Percentiles rank a stretch among this genome's conserved stretches.
phyloP scores from a whole-genome alignment of 192 early-diverging fungal species.

The Backusella morwellensis region DNA sequence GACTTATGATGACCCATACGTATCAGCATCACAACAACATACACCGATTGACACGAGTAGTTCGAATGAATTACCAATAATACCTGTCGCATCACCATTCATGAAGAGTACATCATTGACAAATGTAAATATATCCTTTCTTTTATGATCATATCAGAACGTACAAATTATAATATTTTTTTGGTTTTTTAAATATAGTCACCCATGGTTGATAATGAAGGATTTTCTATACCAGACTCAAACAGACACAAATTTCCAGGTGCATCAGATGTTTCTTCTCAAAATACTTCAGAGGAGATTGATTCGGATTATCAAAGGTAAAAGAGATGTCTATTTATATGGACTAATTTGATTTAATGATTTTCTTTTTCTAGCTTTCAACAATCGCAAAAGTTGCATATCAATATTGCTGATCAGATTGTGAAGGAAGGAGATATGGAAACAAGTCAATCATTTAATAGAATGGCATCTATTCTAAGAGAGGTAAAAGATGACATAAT shows the following conservation, averaged over 20 bases:
- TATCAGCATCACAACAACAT: not conserved
- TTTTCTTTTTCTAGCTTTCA: not conserved
- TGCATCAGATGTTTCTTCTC: not conserved
- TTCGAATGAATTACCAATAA: too few relatives aligned
- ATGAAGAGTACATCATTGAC: not conserved
- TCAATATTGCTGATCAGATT: not conserved
- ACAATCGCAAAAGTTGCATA: not conserved
- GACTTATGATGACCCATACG: not conserved
- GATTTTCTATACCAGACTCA: conserved; percentile 1
- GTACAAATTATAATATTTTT: not conserved
- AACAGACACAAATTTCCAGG: not conserved
- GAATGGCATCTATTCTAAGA: not conserved
- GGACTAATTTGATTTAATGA: not conserved
- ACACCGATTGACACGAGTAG: not conserved
- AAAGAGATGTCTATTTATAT: not conserved
- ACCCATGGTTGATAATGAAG: not conserved
- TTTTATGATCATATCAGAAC: too few relatives aligned
- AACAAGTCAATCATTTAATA: not conserved
- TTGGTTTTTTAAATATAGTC: not conserved
- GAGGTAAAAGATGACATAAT: not conserved
- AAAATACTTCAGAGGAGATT: not conserved
- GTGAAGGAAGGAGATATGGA: not conserved
- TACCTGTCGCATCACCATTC: not conserved
- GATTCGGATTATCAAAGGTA: conserved; percentile 10
- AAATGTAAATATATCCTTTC: not conserved